phyloP scores from a whole-genome alignment of 441 rosid species.

The Gossypium davidsonii region DNA sequence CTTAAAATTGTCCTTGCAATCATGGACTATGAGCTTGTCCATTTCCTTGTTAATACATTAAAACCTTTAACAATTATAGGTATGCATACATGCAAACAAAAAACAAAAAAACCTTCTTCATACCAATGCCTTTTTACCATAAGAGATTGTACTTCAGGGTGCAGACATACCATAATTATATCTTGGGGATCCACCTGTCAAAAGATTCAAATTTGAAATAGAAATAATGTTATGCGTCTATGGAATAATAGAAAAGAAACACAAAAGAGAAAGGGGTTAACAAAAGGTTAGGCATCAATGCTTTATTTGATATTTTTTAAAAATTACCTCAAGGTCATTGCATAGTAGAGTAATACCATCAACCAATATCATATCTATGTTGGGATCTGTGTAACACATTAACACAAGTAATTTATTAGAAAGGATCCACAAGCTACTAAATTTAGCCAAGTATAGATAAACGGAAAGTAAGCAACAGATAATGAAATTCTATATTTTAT shows the following conservation, averaged over 20 bases:
- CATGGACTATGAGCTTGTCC: too few species aligned
- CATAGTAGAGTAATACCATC: constrained; percentile 87
- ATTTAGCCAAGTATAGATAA: neutral
- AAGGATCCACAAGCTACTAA: neutral
- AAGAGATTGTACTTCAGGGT: neutral
- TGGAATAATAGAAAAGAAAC: neutral
- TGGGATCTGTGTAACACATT: constrained; percentile 49
- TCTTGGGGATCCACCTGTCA: constrained; percentile 97
- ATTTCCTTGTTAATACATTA: too few species aligned
- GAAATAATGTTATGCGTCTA: neutral
- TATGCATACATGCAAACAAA: too few species aligned
- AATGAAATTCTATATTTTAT: neutral
- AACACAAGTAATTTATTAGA: neutral
- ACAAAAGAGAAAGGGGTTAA: neutral
- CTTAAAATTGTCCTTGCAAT: too few species aligned
- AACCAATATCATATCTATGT: constrained; percentile 70
- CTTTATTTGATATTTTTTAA: neutral
- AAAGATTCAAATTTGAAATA: constrained; percentile 1
- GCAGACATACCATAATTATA: constrained; percentile 75
- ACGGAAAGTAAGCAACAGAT: neutral
- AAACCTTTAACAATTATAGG: too few species aligned
- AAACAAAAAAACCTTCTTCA: too few species aligned
- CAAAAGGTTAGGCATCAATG: neutral
- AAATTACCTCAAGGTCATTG: constrained; percentile 77
- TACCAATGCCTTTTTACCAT: neutral